phyloP scores from a whole-genome alignment of 768 basidiomycete species.

The Boletales sp. region DNA sequence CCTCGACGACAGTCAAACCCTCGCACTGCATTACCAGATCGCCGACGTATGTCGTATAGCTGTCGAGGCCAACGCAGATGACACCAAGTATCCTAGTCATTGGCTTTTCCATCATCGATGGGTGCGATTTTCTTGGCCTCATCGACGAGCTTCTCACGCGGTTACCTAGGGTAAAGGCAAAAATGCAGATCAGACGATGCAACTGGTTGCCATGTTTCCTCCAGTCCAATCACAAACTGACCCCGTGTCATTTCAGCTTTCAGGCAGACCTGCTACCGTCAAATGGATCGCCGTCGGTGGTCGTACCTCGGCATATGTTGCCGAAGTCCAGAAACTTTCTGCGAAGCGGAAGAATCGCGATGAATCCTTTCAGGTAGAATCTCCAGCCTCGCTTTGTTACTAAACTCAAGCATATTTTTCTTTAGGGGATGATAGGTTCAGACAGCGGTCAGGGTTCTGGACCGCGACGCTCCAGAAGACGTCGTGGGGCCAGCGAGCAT shows the following conservation, averaged over 20 bases:
- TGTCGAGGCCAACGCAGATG: constrained; percentile 68
- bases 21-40: constrained; percentile 50
- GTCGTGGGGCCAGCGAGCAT: not conserved
- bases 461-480: constrained; percentile 7
- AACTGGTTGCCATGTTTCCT: constrained; percentile 37
- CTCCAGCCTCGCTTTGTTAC: not conserved
- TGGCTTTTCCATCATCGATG: constrained; percentile 72
- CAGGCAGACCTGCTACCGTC: constrained; percentile 67
- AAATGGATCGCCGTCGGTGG: constrained; percentile 75
- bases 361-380: not conserved
- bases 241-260: constrained; percentile 43
- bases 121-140: constrained; percentile 33
- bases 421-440: not conserved
- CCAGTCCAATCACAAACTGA: not conserved
- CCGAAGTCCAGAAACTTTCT: constrained; percentile 51
- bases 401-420: not conserved
- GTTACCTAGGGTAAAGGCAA: constrained; percentile 55
- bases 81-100: constrained; percentile 57
- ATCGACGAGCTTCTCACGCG: constrained; percentile 10
- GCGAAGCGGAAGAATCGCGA: not conserved
- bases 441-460: not conserved
- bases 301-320: constrained; percentile 69
- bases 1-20: constrained; percentile 47
- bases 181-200: constrained; percentile 43
- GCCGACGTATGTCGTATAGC: constrained; percentile 55